Percentiles rank a stretch among this genome's conserved stretches.
These are phyloP conservation scores for Chenopodium album DNA, from an alignment of 148 eudicot genomes.

Conservation along the genomic window DNA sequence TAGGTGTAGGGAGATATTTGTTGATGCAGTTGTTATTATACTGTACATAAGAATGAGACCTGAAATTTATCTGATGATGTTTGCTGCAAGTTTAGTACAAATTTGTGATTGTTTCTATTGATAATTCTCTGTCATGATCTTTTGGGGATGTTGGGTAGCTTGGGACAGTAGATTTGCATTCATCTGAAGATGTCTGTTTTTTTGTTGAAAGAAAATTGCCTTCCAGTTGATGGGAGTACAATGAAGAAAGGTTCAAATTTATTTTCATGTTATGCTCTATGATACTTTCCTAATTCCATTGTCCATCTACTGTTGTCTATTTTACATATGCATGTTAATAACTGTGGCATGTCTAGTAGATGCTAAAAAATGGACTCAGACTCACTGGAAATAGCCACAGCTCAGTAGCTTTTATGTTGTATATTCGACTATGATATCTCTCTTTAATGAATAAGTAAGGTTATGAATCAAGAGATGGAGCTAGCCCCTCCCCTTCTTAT, in stretches of 20 bases:
- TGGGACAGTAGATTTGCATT: not conserved
- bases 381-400: too few species aligned
- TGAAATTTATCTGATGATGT: not conserved
- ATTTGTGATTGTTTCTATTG: not conserved
- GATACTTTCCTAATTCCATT: not conserved
- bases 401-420: too few species aligned
- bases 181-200: too few species aligned
- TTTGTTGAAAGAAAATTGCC: not conserved
- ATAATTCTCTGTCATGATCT: not conserved
- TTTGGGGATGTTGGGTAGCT: not conserved
- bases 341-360: not conserved
- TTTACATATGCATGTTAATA: not conserved
- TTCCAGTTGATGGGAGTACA: not conserved
- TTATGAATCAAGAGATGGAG: too few species aligned
- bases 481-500: too few species aligned
- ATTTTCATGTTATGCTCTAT: not conserved
- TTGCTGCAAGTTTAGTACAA: not conserved
- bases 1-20: not conserved
- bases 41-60: not conserved
- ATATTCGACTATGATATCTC: too few species aligned
- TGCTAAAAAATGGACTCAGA: not conserved
- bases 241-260: not conserved
- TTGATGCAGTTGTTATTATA: not conserved
- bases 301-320: not conserved
- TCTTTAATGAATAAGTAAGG: too few species aligned